Evolutionary conservation across 768 basidiomycete genomes (phyloP), one percentile per base, ranked within the genome.

Genomic region (Rhizopogon roseolus): DNA sequence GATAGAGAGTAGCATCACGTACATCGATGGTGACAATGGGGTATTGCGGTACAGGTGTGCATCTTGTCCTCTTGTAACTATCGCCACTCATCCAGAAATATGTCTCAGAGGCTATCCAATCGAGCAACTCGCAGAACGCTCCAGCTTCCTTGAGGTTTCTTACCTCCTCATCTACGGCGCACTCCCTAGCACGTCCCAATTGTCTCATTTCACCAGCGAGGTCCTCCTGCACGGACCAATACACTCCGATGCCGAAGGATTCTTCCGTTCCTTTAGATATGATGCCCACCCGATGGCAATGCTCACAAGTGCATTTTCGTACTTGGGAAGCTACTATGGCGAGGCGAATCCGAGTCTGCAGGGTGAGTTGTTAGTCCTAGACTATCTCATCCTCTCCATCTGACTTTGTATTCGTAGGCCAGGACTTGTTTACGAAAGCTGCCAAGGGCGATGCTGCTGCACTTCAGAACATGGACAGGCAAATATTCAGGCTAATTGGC

Each of bases 231-330:
- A 96, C 61, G 77, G 81, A 17, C 74, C 81, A 36, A 74, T 80
- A 40, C 88, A 88, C 63, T 76, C 81, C 10, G 87, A 89, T 56
- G 80, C 87, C 27, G 82, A 83, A 56, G 77, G 81, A 44, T 81
- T 90, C 74, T 84, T 84, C 72, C 76, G 81, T 36, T 78, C 85
- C 27, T 88, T 88, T 71, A 90, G 91, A 48, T 92, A 93, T 64
- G 93, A 95, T 57, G 88, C 93, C 1, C 93, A 95, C 62, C 93
- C 93, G 0, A 94, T 93, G 92, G 84, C 89, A 17, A 93, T 94
- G 58, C 76, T 93, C 42, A 91, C 87, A 4, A 90, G 87, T 60
- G 89, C 89, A 4, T 89, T 95, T 60, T 83, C 93, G 6, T 93
- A 94, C 62, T 71, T 96, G 19, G 92, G 93, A 4, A 91, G 89